phyloP scores from a whole-genome alignment of 2,329 filamentous ascomycete genomes.

The Calonectria montana region DNA sequence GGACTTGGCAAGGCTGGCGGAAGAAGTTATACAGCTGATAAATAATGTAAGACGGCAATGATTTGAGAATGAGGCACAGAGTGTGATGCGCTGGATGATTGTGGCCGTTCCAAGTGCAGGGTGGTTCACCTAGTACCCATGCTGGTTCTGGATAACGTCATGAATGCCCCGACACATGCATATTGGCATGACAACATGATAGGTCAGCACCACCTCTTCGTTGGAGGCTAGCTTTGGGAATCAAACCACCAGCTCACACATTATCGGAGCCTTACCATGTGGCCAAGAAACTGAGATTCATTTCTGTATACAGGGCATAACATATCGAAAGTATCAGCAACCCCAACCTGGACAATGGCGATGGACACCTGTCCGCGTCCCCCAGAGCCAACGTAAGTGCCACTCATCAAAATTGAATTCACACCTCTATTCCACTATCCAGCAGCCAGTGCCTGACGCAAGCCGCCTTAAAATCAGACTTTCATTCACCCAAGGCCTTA shows the following conservation, averaged over 20 bases:
- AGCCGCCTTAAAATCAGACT: constrained; percentile 61
- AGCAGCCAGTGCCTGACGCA: constrained; percentile 19
- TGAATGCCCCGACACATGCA: constrained; percentile 38
- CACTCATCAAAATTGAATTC: constrained; percentile 9
- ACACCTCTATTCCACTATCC: constrained; percentile 12
- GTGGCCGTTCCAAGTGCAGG: background rate
- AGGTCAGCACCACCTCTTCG: background rate
- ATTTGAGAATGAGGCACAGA: background rate
- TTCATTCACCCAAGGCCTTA: constrained; percentile 93
- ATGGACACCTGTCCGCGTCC: constrained; percentile 55
- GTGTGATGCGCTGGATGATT: background rate
- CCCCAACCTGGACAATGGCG: constrained; percentile 46
- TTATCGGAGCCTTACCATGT: constrained; percentile 5
- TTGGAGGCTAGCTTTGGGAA: background rate
- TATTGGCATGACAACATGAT: constrained; percentile 19
- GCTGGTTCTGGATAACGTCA: constrained; percentile 34
- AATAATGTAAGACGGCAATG: background rate
- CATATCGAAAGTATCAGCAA: background rate
- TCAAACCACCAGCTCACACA: background rate
- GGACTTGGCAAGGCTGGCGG: background rate
- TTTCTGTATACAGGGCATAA: background rate
- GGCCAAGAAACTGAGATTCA: background rate
- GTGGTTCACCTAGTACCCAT: constrained; percentile 28
- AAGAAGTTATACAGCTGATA: background rate
- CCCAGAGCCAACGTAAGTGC: constrained; percentile 60